These are phyloP conservation scores for Didymella pomorum DNA, from an alignment of 2,329 filamentous ascomycete genomes.

Conservation along the genomic window DNA sequence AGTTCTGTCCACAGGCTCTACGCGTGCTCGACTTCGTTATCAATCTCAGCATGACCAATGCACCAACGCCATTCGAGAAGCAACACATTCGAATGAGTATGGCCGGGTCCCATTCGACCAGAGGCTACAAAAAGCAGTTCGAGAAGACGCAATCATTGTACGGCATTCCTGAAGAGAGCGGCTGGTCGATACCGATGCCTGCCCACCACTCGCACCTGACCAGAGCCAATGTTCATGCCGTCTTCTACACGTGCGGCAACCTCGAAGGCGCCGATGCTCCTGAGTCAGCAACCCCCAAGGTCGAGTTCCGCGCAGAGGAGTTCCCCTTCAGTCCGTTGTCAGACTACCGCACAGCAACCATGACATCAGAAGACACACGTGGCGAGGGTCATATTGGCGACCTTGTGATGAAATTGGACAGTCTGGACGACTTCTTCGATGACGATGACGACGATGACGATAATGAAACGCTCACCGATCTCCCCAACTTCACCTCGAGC, in stretches of 20 bases:
- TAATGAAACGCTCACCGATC: constrained; percentile 44
- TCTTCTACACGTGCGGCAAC: constrained; percentile 88
- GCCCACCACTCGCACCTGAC: constrained; percentile 88
- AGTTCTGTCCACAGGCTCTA: constrained; percentile 90
- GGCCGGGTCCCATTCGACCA: constrained; percentile 81
- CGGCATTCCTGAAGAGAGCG: constrained; percentile 92
- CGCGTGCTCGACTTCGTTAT: constrained; percentile 94
- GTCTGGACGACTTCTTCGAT: constrained; percentile 64
- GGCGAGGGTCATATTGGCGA: constrained; percentile 80
- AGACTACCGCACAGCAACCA: constrained; percentile 81
- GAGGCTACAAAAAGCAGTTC: constrained; percentile 89
- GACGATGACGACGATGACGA: constrained; percentile 54
- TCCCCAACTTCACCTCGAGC: constrained; percentile 45
- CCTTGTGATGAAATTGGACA: constrained; percentile 70
- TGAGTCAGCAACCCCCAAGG: constrained; percentile 77
- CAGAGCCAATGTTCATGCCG: constrained; percentile 90
- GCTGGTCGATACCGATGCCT: constrained; percentile 94
- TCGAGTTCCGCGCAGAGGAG: constrained; percentile 93
- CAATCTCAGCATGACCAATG: constrained; percentile 91
- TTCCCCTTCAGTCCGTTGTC: constrained; percentile 76
- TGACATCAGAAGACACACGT: constrained; percentile 85
- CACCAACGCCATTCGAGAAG: constrained; percentile 79
- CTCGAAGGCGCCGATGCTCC: constrained; percentile 58
- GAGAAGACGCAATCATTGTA: constrained; percentile 93
- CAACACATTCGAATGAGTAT: constrained; percentile 98